phyloP scores from a whole-genome alignment of 805 yeast genomes.

The Helenozyma baotianmanensis region DNA sequence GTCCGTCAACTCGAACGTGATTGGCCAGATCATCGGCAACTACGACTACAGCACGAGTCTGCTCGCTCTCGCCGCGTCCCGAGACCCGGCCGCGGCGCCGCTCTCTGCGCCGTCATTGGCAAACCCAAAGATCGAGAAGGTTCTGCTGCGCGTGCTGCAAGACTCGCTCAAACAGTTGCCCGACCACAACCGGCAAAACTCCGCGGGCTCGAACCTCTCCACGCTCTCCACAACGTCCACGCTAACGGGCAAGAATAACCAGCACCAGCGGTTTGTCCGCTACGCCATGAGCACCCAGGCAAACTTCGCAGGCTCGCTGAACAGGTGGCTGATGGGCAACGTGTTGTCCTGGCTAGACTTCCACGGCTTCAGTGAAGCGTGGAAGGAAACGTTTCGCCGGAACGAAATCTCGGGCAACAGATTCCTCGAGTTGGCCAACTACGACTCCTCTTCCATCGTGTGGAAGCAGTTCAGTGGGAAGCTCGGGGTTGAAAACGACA shows the following conservation, averaged over 20 bases:
- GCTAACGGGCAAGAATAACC: slow-evolving; percentile 24
- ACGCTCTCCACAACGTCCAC: slow-evolving; percentile 28
- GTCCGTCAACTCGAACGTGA: slow-evolving; percentile 20
- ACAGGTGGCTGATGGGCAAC: slow-evolving; percentile 68
- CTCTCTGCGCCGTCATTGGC: slow-evolving; percentile 5
- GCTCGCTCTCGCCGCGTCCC: slow-evolving; percentile 9
- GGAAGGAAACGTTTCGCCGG: slow-evolving; percentile 63
- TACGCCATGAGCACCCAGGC: slow-evolving; percentile 40
- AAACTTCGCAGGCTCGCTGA: slow-evolving; percentile 12
- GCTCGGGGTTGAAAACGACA: slow-evolving; percentile 38
- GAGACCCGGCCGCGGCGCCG: slow-evolving; percentile 1
- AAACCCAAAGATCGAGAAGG: slow-evolving; percentile 1
- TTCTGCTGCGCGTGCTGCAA: neutral
- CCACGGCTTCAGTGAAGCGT: slow-evolving; percentile 66
- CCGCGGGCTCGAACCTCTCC: slow-evolving; percentile 33
- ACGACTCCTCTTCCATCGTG: slow-evolving; percentile 44
- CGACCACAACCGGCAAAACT: slow-evolving; percentile 28
- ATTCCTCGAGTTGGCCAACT: slow-evolving; percentile 64
- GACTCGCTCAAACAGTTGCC: neutral
- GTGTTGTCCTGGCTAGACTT: slow-evolving; percentile 64
- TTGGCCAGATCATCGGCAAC: slow-evolving; percentile 27
- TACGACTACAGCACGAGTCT: slow-evolving; percentile 25
- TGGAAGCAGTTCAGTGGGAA: slow-evolving; percentile 42
- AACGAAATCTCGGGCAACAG: slow-evolving; percentile 56
- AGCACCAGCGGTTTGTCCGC: slow-evolving; percentile 37